Conservation (phyloP, 2,329 filamentous ascomycete species). For the Alternaria alternata region DNA sequence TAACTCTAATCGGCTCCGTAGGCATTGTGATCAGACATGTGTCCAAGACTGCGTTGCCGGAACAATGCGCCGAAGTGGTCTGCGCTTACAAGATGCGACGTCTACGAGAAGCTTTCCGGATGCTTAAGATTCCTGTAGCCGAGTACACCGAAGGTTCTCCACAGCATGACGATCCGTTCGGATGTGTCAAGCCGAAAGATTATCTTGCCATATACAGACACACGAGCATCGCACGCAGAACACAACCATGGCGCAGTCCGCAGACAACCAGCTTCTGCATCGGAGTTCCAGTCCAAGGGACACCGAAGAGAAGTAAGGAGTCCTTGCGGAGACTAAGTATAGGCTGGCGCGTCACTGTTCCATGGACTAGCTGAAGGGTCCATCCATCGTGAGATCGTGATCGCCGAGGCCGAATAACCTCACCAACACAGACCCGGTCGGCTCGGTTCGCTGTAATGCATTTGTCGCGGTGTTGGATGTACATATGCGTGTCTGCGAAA, state of each 20-base stretch:
- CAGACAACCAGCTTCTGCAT: neutral
- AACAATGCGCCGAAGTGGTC: neutral
- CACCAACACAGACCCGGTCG: neutral
- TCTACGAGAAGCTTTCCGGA: neutral
- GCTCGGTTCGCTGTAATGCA: neutral
- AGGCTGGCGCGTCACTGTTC: slow-evolving; percentile 9
- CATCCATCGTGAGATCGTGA: slow-evolving; percentile 12
- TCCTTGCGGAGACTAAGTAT: slow-evolving; percentile 4
- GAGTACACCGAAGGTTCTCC: neutral
- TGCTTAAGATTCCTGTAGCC: neutral
- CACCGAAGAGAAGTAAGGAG: neutral
- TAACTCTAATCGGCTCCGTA: slow-evolving; percentile 2
- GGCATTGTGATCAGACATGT: neutral
- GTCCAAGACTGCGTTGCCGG: neutral
- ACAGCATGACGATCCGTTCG: neutral
- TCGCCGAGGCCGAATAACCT: slow-evolving; percentile 10
- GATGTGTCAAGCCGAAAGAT: neutral
- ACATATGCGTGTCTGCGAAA: slow-evolving; percentile 1
- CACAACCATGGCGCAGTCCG: neutral
- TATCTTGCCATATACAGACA: neutral
- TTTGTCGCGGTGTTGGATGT: neutral
- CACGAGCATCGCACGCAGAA: neutral
- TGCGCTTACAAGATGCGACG: neutral
- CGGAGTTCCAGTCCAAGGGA: neutral
- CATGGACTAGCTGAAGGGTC: slow-evolving; percentile 10